Conservation (phyloP, 495 filamentous ascomycete species). For the Tuber indicum region DNA sequence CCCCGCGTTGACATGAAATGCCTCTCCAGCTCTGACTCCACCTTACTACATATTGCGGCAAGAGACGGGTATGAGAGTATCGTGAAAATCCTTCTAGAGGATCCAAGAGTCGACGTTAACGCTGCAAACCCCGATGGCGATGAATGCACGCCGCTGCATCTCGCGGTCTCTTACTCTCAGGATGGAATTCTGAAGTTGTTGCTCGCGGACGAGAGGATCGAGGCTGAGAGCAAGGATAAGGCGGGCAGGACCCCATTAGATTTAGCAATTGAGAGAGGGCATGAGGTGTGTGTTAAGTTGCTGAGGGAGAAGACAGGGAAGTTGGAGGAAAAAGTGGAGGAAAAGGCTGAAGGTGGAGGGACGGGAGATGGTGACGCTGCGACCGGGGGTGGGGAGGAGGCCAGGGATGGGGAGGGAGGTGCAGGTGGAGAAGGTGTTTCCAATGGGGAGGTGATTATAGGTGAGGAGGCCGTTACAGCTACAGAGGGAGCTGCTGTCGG, state of each 20-base stretch:
- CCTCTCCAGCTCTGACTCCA: not conserved
- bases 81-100: not conserved
- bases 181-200: not conserved
- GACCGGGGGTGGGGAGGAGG: not conserved
- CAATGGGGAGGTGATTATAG: not conserved
- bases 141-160: not conserved
- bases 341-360: not conserved
- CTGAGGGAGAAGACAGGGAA: not conserved
- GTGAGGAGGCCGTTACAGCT: not conserved
- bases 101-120: not conserved
- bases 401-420: not conserved
- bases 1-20: not conserved
- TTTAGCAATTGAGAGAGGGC: not conserved
- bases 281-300: constrained; percentile 2
- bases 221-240: not conserved
- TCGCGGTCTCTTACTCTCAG: not conserved
- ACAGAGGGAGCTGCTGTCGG: not conserved
- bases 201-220: not conserved
- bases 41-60: not conserved
- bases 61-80: not conserved
- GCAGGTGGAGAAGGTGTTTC: not conserved
- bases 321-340: constrained; percentile 1
- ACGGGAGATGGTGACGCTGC: not conserved
- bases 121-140: not conserved
- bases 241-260: not conserved